phyloP scores from a whole-genome alignment of 176 grass and related monocot genomes.

The Pharus latifolius region DNA sequence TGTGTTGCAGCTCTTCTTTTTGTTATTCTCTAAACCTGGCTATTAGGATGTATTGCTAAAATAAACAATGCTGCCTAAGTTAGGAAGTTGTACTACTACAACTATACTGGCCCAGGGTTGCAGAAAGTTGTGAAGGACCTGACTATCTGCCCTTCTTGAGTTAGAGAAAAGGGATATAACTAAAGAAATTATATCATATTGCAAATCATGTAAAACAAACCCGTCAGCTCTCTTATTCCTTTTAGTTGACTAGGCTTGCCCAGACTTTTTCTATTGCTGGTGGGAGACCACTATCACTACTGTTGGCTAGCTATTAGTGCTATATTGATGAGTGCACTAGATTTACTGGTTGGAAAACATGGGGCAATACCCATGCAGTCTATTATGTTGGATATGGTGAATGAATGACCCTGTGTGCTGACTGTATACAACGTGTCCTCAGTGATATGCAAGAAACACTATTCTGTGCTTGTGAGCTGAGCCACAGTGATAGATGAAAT shows the following conservation, averaged over 20 bases:
- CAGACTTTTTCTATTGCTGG: neutral
- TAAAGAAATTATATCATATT: neutral
- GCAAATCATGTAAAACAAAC: neutral
- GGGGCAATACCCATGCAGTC: neutral
- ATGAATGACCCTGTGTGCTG: neutral
- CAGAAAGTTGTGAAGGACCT: too few species aligned
- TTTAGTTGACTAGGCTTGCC: neutral
- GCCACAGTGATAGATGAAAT: neutral
- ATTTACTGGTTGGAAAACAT: neutral
- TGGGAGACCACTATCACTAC: neutral
- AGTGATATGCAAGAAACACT: neutral
- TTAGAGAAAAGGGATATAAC: neutral
- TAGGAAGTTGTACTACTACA: too few species aligned
- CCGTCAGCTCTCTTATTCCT: neutral
- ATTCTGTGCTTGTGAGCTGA: too few species aligned
- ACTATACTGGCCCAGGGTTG: too few species aligned
- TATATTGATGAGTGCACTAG: neutral
- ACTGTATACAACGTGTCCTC: neutral
- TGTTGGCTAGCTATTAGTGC: neutral
- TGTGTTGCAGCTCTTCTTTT: neutral
- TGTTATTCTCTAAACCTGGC: neutral
- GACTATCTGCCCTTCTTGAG: too few species aligned
- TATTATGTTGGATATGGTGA: too few species aligned
- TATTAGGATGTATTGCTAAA: neutral
- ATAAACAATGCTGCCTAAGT: neutral